Evolutionary conservation across 176 grass and related monocot species (phyloP).

Genomic region (Paspalum vaginatum): DNA sequence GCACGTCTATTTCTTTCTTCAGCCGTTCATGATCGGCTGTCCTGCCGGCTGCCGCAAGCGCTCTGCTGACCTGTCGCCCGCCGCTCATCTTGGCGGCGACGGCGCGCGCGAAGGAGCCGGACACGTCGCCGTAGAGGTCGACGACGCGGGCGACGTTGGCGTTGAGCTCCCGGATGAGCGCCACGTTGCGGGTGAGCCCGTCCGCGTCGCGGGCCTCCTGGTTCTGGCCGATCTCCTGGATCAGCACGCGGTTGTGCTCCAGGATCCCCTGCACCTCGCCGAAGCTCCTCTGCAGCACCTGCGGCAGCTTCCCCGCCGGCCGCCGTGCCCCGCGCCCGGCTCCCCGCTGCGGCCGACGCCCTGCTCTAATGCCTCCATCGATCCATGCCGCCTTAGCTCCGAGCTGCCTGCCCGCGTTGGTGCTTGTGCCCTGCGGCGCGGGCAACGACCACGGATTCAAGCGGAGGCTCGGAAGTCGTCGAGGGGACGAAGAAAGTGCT

Average conservation of each 20-base stretch:
- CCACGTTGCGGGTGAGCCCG: constrained; percentile 56
- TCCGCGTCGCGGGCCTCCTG: constrained; percentile 50
- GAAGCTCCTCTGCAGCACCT: constrained; percentile 47
- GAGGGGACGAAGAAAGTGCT: not conserved
- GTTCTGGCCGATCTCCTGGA: constrained; percentile 79
- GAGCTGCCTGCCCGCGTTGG: too few species aligned
- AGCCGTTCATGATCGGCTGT: too few species aligned
- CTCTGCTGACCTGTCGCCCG: not conserved
- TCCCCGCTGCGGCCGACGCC: not conserved
- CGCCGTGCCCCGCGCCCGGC: too few species aligned
- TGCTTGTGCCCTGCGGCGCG: not conserved
- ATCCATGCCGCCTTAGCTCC: too few species aligned
- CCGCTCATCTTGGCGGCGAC: constrained; percentile 21
- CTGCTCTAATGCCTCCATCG: constrained; percentile 16
- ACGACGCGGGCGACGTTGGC: constrained; percentile 59
- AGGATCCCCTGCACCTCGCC: constrained; percentile 58
- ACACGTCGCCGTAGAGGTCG: constrained; percentile 61
- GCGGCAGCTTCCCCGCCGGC: constrained; percentile 23
- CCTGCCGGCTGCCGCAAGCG: not conserved
- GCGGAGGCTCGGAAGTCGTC: too few species aligned
- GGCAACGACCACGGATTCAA: not conserved
- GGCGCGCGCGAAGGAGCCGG: constrained; percentile 42
- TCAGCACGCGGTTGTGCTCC: constrained; percentile 59
- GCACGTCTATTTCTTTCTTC: too few species aligned
- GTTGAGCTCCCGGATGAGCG: constrained; percentile 70